Conservation (phyloP, 1,139 yeast species). For the Eremothecium cymbalariae region DNA sequence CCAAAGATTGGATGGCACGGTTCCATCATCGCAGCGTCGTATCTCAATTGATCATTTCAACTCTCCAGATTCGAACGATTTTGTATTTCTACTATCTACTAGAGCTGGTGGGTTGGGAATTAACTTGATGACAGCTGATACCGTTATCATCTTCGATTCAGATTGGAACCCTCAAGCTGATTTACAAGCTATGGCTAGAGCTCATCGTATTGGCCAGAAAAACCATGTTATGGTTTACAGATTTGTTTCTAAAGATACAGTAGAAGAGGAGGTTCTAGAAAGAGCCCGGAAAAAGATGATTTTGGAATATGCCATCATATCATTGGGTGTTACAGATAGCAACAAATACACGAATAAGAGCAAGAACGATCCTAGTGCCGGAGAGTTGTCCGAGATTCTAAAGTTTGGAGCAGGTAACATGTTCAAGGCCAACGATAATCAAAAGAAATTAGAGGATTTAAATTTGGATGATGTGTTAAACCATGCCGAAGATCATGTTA, state of each 20-base stretch:
- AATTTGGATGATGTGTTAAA: slow-evolving; percentile 91
- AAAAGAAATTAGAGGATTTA: slow-evolving; percentile 89
- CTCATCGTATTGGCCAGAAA: slow-evolving; percentile 97
- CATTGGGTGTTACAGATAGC: slow-evolving; percentile 84
- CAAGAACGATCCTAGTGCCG: slow-evolving; percentile 67
- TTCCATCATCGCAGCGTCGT: slow-evolving; percentile 88
- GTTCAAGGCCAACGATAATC: slow-evolving; percentile 90
- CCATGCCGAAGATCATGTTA: slow-evolving; percentile 95
- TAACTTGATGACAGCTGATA: slow-evolving; percentile 96
- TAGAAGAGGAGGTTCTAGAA: slow-evolving; percentile 93
- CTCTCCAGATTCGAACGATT: slow-evolving; percentile 88
- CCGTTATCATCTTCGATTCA: slow-evolving; percentile 93
- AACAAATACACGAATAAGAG: slow-evolving; percentile 37
- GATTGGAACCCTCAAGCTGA: slow-evolving; percentile 99
- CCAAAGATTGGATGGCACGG: slow-evolving; percentile 94
- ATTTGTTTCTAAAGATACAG: slow-evolving; percentile 93
- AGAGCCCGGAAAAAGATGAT: slow-evolving; percentile 97
- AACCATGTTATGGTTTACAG: slow-evolving; percentile 96
- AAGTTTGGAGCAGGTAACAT: slow-evolving; percentile 98
- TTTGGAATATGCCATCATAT: slow-evolving; percentile 92
- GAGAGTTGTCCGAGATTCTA: slow-evolving; percentile 84
- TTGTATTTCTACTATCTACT: slow-evolving; percentile 82
- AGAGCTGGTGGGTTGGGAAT: slow-evolving; percentile 99
- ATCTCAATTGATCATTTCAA: slow-evolving; percentile 95
- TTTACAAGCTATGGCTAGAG: slow-evolving; percentile 98